These are phyloP conservation scores for Aspergillus egyptiacus DNA, from an alignment of 495 filamentous ascomycete species.

Conservation along the genomic window DNA sequence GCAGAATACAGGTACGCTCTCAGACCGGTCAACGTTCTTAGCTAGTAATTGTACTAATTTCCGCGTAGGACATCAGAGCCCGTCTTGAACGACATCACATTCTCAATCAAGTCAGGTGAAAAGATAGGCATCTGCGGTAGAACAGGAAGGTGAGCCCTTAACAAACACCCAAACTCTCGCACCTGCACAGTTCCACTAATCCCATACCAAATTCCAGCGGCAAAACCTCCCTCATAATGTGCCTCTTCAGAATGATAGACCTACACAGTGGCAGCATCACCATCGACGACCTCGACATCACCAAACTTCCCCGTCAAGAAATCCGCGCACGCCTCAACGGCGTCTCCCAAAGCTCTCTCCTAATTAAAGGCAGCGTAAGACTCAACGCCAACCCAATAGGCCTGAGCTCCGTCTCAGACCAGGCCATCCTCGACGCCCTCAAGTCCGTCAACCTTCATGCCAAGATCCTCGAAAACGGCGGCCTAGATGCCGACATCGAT, in stretches of 20 bases:
- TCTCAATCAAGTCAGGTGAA: conserved; percentile 49
- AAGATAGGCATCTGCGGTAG: conserved; percentile 51
- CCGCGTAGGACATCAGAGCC: conserved; percentile 30
- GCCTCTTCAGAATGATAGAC: conserved; percentile 51
- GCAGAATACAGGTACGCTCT: conserved; percentile 38
- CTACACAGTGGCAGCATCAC: conserved; percentile 36
- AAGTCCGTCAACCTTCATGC: conserved; percentile 43
- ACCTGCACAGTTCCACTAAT: neutral
- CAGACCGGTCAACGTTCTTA: neutral
- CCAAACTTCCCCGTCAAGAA: conserved; percentile 40
- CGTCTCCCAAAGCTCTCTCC: conserved; percentile 54
- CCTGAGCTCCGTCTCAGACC: conserved; percentile 15
- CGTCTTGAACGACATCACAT: conserved; percentile 45
- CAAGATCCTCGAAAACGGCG: conserved; percentile 45
- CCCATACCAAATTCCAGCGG: conserved; percentile 26
- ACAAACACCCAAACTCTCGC: neutral
- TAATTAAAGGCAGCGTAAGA: conserved; percentile 42
- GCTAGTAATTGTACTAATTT: neutral
- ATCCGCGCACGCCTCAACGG: conserved; percentile 45
- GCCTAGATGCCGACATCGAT: conserved; percentile 46
- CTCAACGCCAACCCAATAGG: conserved; percentile 44
- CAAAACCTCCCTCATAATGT: conserved; percentile 45
- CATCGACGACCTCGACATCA: conserved; percentile 46
- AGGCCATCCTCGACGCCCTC: conserved; percentile 42
- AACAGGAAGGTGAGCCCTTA: conserved; percentile 36